Conservation (phyloP, 768 basidiomycete species). For the Lentinula sp. region DNA sequence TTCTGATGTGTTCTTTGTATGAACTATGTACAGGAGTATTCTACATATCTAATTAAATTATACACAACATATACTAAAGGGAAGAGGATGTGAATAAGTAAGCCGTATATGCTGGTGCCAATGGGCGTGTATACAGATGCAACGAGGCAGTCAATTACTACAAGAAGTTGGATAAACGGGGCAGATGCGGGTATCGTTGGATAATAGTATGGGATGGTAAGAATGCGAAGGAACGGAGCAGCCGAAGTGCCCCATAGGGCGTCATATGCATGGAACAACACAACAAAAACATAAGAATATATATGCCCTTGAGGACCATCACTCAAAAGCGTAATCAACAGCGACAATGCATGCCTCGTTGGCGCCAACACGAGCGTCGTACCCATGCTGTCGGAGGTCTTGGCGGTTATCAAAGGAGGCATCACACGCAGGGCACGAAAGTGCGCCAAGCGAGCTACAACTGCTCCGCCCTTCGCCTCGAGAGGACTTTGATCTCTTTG, state of each 20-base stretch:
- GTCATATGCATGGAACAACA: not conserved
- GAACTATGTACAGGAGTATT: conserved; percentile 10
- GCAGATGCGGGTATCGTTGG: not conserved
- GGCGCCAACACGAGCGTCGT: conserved; percentile 30
- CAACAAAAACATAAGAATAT: not conserved
- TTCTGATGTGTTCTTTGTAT: not conserved
- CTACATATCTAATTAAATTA: conserved; percentile 8
- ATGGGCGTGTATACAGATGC: conserved; percentile 11
- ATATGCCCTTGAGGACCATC: conserved; percentile 4
- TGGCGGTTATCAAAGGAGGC: conserved; percentile 55
- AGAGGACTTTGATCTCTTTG: conserved; percentile 48
- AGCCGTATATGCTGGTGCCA: not conserved
- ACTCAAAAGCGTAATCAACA: conserved; percentile 71
- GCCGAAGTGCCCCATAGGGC: not conserved
- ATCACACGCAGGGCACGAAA: conserved; percentile 75
- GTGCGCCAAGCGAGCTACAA: conserved; percentile 36
- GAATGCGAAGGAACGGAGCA: not conserved
- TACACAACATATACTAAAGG: conserved; percentile 1
- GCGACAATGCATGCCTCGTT: conserved; percentile 69
- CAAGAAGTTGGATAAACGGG: not conserved
- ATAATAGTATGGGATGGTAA: not conserved
- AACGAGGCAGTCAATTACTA: conserved; percentile 22
- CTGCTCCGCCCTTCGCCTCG: conserved; percentile 24
- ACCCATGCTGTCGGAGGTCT: conserved; percentile 57
- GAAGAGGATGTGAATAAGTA: conserved; percentile 1